Evolutionary conservation across 768 basidiomycete species (phyloP), one percentile per base, ranked within the genome.

Genomic region (Pleurotus ostreatus): DNA sequence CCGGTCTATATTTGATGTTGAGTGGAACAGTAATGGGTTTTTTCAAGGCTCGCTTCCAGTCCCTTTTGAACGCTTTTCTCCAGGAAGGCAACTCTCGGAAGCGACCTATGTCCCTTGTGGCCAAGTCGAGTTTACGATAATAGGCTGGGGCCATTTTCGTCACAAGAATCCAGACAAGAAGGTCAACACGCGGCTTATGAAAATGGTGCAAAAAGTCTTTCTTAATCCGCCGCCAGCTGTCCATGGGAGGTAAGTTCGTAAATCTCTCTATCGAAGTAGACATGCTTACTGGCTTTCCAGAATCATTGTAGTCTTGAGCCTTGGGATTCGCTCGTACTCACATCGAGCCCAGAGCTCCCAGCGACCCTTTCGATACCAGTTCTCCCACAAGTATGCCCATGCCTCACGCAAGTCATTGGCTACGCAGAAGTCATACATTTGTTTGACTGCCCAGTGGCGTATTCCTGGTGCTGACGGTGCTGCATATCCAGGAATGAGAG

Each of bases 191-290:
- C 1, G 69, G 70, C 56, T 61, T 64, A 39, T 65, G 64, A 48
- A 70, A 71, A 55, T 71, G 67, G 40, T 70, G 67, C 3, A 73
- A 62, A 48, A 65, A 71, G 49, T 73, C 67, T 20, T 65, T 55
- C 40, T 74, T 74, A 41, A 73, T 72, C 5, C 53, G 60, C 4
- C 65, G 58, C 72, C 71, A 73, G 60, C 71, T 71, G 47, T 30
- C 26, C 26, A 30, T 30, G 30, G 44, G 55, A 25, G 57, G 62
- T 61, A 16, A 16, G 11, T 61, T 20, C 7, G 26, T 30, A 30
- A 30, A 41, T 13, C 12, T 13, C 44, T 53, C 16, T 43, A 44
- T 55, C 46, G 22, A 41, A 15, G 13, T 16, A 16, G 8, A 46
- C 13, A 39, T 23, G 60, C 66, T 63, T 34, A 68, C 68, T 68